Percentiles rank a stretch among this genome's conserved stretches.
phyloP scores from a whole-genome alignment of 441 rosid genomes.

The Breynia disticha region DNA sequence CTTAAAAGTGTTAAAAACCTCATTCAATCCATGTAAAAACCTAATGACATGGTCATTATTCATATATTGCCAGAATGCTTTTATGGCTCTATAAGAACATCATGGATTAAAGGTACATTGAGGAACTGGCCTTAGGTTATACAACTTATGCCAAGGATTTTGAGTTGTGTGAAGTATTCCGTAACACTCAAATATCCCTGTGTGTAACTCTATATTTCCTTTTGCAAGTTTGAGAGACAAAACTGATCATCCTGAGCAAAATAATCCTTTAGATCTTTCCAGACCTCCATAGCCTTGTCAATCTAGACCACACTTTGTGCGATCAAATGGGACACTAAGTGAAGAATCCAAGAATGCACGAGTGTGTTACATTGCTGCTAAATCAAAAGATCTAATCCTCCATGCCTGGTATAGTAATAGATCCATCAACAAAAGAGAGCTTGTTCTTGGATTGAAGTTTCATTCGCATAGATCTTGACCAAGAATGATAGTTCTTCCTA shows the following conservation, averaged over 20 bases:
- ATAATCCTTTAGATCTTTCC: background rate
- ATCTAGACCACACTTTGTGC: background rate
- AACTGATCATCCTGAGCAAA: background rate
- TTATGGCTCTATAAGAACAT: background rate
- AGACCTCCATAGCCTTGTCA: no score
- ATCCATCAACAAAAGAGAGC: background rate
- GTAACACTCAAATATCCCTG: background rate
- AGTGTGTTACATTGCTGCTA: no score
- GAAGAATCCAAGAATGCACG: background rate
- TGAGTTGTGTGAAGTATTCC: background rate
- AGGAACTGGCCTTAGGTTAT: background rate
- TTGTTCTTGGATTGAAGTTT: background rate
- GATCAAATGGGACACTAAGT: background rate
- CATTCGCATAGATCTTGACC: background rate
- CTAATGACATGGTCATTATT: background rate
- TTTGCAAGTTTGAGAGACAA: background rate
- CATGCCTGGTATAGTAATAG: background rate
- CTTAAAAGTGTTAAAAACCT: background rate
- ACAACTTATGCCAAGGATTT: background rate
- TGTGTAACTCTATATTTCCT: background rate
- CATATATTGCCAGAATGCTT: background rate
- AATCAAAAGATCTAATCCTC: background rate
- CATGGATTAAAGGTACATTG: background rate
- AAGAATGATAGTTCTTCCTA: background rate
- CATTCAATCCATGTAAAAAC: slow-evolving; percentile 1